Base-by-base conservation (phyloP, 31 red algal species). In the Porphyra umbilicalis region DNA sequence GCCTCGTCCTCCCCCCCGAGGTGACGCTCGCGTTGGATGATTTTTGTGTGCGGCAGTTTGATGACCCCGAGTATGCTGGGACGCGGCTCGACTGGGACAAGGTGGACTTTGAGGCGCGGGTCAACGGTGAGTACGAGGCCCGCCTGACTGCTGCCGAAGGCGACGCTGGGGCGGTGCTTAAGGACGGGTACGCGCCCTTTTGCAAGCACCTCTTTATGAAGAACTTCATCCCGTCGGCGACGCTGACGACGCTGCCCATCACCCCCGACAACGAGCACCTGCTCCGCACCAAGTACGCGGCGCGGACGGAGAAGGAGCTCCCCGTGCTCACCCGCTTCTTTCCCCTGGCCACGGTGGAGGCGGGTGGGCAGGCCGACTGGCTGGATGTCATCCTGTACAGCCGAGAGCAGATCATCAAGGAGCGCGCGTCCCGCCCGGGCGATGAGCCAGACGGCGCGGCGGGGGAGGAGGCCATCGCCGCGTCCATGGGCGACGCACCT, bases 301-400 rank as follows among this genome's bases (percentile, higher is more conserved):
- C 93, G 18, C 85, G 96, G 35, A 85, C 81, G 13, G 85, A 86
- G 13, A 79, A 93, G 18, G 96, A 98, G 84, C 78, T 98, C 25
- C 96, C 96, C 4, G 96, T 98, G 33, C 86, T 98, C 6, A 83
- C 82, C 20, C 88, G 96, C 29, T 98, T 76, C 79, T 98, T 98
- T 75, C 90, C 84, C 6, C n/a, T 38, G 32, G 77, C 79, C 0
- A n/a, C 76, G 15, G 83, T 98, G n/a, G 44, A 79, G 33, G 84
- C 57, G 20, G 57, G 85, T 0, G 81, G 85, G 15, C 74, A 77
- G 35, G 90, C 96, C 20, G 79, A 87, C 30, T 98, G 76, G 92
- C 84, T 98, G 5, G 96, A 98, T 81, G 75, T 98, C 35, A 95
- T 98, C 80, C 84, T 98, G 78, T 98, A 98, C 78, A 86, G 82